Base-by-base conservation (phyloP, 1,139 yeast species). In the Eremothecium coryli region DNA sequence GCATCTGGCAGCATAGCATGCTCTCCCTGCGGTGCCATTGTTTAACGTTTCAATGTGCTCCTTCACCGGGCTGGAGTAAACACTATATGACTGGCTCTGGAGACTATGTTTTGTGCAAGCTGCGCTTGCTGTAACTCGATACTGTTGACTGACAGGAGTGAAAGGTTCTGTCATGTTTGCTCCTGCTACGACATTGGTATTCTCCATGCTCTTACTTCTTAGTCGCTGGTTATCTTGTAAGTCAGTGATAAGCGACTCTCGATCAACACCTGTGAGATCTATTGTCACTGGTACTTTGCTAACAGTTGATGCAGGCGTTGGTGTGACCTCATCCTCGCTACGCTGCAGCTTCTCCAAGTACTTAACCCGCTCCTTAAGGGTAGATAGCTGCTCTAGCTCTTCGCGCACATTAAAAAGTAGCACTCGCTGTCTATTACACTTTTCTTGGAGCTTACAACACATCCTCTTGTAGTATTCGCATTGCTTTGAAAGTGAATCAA, bases 381-480 rank as follows among this genome's bases (percentile, higher is more conserved):
- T 26, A 3, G 51, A 41, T 17, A 46, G 44, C 2, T 45, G 30
- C 14, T 51, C 50, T 21, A 51, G 24, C 38, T 49, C 51, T 21
- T 42, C 39, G 26, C 46, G 47, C 3, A 50, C 53, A 25, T 48
- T 43, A 18, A 35, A 39, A 4, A 50, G 32, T 17, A 49, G 26
- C 33, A 47, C 49, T 20, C 49, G 48, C 31, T 49, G 54, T 26
- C 51, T 33, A 8, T 44, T 46, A 20, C 48, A 45, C 35, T 48
- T 45, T 20, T 49, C 53, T 22, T 45, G 39, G 11, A 49, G 23
- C 28, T 48, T 45, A 10, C 40, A 28, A 26, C 52, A 45, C 22
- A 42, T 40, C 4, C 34, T 35, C 24, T 43, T 48, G 29, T 48
- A 49, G 32, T 49, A 50, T 24, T 42, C 41, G 18, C 49, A 42